These are phyloP conservation scores for Microcera coccophila DNA, from an alignment of 2,329 filamentous ascomycete species.

Conservation along the genomic window DNA sequence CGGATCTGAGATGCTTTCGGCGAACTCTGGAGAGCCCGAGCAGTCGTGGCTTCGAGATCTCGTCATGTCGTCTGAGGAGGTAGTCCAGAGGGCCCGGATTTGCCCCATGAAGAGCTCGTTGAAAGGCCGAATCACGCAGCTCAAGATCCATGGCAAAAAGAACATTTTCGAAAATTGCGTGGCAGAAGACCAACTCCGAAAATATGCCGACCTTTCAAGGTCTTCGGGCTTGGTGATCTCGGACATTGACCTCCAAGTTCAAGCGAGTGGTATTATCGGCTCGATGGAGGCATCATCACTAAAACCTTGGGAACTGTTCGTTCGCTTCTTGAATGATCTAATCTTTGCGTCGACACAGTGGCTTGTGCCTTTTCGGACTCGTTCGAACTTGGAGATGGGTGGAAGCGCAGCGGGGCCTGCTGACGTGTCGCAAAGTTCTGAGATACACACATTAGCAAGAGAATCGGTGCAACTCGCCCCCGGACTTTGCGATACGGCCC, in stretches of 20 bases:
- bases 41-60: constrained; percentile 25
- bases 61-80: constrained; percentile 15
- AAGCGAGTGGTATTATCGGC: constrained; percentile 13
- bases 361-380: constrained; percentile 7
- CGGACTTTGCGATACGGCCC: no score
- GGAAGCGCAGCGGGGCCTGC: no score
- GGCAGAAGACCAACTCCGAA: constrained; percentile 13
- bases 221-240: constrained; percentile 7
- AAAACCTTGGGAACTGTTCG: constrained; percentile 6
- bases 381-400: constrained; percentile 2
- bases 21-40: background rate
- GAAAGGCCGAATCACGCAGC: constrained; percentile 12
- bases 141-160: constrained; percentile 19
- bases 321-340: constrained; percentile 1
- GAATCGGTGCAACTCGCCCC: no score
- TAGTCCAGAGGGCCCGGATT: constrained; percentile 12
- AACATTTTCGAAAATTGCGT: constrained; percentile 21
- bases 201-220: constrained; percentile 2
- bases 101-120: constrained; percentile 16
- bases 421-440: no score
- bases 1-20: constrained; percentile 17
- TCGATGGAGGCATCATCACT: constrained; percentile 9
- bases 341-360: constrained; percentile 2
- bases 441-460: no score
- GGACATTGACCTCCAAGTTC: constrained; percentile 14